Conservation (phyloP, 257 asterid genomes). For the Solanum sejunctum region DNA sequence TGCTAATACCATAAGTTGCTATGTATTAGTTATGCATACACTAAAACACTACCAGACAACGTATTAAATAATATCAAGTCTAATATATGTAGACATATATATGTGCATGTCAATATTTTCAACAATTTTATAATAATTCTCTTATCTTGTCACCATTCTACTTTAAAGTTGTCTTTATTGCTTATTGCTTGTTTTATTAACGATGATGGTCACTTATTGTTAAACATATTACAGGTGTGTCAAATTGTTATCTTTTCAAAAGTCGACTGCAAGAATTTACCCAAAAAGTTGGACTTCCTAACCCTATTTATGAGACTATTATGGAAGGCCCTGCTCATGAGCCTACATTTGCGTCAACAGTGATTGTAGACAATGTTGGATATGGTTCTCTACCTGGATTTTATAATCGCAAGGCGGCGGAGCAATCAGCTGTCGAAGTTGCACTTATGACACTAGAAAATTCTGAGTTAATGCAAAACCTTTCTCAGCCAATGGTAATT, state of each 20-base stretch:
- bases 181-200: not conserved
- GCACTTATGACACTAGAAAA: slow-evolving; percentile 60
- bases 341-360: slow-evolving; percentile 76
- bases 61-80: no score
- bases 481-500: slow-evolving; percentile 74
- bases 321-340: slow-evolving; percentile 88
- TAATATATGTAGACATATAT: not conserved
- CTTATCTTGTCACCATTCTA: not conserved
- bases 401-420: slow-evolving; percentile 88
- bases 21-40: no score
- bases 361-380: slow-evolving; percentile 39
- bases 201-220: not conserved
- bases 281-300: slow-evolving; percentile 62
- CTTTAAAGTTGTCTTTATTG: not conserved
- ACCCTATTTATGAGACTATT: slow-evolving; percentile 71
- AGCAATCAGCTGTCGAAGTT: slow-evolving; percentile 99
- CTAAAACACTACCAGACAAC: no score
- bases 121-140: not conserved
- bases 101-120: not conserved
- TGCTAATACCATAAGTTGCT: no score
- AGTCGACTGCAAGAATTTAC: slow-evolving; percentile 89
- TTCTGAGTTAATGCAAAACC: slow-evolving; percentile 23
- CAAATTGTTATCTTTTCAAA: slow-evolving; percentile 74
- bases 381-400: slow-evolving; percentile 89
- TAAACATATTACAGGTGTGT: slow-evolving; percentile 39